These are phyloP conservation scores for Chloranthus sessilifolius DNA, from an alignment of 164 flowering plant genomes.

Conservation along the genomic window DNA sequence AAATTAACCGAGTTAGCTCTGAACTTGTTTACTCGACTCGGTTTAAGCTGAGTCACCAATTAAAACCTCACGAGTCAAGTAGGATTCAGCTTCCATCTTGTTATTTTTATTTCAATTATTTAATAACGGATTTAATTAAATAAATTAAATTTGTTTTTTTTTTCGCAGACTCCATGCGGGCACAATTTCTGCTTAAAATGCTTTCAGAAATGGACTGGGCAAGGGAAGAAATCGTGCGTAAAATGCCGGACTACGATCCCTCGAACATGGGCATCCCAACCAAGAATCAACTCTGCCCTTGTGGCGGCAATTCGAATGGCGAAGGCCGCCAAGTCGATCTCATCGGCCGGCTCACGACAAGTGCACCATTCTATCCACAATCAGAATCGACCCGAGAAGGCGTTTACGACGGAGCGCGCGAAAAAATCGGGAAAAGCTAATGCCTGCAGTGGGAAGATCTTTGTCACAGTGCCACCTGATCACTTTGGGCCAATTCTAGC, in stretches of 20 bases:
- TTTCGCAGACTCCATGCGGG: conserved; percentile 76
- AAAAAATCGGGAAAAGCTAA: conserved; percentile 65
- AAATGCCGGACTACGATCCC: conserved; percentile 64
- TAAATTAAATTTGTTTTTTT: no score
- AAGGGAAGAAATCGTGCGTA: conserved; percentile 62
- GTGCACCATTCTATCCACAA: conserved; percentile 44
- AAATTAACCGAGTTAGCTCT: no score
- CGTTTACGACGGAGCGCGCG: conserved; percentile 78
- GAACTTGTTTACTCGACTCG: no score
- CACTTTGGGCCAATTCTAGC: conserved; percentile 82
- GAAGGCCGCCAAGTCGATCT: conserved; percentile 27
- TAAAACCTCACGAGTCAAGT: no score
- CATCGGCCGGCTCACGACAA: conserved; percentile 14
- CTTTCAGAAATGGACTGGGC: conserved; percentile 71
- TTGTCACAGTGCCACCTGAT: conserved; percentile 70
- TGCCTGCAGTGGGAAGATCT: conserved; percentile 79
- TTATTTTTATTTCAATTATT: no score
- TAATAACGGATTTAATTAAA: no score
- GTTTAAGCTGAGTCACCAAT: no score
- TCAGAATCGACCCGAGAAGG: conserved; percentile 60
- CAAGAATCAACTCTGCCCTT: conserved; percentile 67
- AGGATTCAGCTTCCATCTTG: no score
- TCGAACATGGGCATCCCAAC: conserved; percentile 44
- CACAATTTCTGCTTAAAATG: conserved; percentile 90
- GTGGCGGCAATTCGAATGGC: conserved; percentile 70